Evolutionary conservation across 306 rosid genomes (phyloP), one percentile per base, ranked within the genome.

Genomic region (Alnus glutinosa): DNA sequence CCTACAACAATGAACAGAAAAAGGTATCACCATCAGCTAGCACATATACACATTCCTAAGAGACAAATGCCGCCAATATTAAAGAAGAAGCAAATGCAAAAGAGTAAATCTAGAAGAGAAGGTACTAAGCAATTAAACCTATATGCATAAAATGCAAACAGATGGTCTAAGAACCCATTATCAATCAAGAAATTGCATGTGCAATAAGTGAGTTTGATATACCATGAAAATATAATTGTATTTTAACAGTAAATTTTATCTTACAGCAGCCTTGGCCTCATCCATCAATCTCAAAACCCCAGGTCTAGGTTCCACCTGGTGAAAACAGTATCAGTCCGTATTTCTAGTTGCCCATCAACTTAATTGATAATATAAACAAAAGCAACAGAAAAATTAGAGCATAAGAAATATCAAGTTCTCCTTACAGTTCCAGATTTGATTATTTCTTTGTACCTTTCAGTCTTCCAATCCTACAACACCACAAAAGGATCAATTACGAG

Each of bases 241-340:
- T 23, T 32, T 73, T 52, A 77, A 73, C 42, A 52, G 36, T 10
- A 75, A 82, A 62, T 54, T 19, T 72, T 79, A 82, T 82, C 98
- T 92, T 94, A 94, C 98, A 16, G 94, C 91, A 49, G 90, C 91
- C 89, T 79, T 94, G 81, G 91, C 92, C 86, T 95, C 97, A 63
- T 95, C 98, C 98, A 95, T 92, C 81, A 92, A 79, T 84, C 92
- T 89, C 84, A 95, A 83, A 84, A 95, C 98, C 82, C 98, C 98
- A 23, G 98, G 97, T 77, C 98, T 91, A 71, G 98, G 89, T 85
- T 89, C 87, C 78, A 94, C 97, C 98, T 94, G 88, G 63, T 78
- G 39, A 81, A 78, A 71, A 85, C 42, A 5, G 2, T 54, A 51
- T 64, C 55, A 76, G 55, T 70, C 9, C 49, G 12, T 73, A 50